Evolutionary conservation across 345 rosid species (phyloP).

Genomic region (Eucalyptus marginata): DNA sequence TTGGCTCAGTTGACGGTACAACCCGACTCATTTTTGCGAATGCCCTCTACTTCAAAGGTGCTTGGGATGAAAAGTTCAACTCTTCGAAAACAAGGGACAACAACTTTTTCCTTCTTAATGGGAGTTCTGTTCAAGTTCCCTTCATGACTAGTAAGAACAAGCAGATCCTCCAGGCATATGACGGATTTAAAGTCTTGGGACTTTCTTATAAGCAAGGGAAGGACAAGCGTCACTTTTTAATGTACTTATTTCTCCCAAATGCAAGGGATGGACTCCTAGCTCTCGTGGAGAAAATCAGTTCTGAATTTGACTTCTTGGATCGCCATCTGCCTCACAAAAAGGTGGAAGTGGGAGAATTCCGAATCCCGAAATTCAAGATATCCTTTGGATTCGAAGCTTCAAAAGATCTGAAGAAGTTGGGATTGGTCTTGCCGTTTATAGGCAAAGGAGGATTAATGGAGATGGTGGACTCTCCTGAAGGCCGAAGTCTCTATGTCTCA

Average conservation of each 20-base stretch:
- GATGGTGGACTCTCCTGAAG: constrained; percentile 3
- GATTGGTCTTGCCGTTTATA: neutral
- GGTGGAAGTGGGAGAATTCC: neutral
- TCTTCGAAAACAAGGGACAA: constrained; percentile 32
- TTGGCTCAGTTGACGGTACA: constrained; percentile 37
- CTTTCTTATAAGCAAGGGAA: constrained; percentile 67
- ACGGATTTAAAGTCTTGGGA: constrained; percentile 67
- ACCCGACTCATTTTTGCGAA: constrained; percentile 59
- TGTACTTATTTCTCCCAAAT: constrained; percentile 76
- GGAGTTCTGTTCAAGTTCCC: constrained; percentile 34
- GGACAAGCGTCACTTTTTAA: constrained; percentile 58
- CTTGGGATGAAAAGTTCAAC: constrained; percentile 67
- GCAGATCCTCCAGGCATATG: constrained; percentile 28
- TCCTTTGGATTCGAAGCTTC: constrained; percentile 3
- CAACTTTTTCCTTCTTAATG: constrained; percentile 56
- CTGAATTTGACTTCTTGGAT: neutral
- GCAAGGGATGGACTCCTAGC: constrained; percentile 1
- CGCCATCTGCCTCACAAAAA: neutral
- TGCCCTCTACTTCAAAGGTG: constrained; percentile 79
- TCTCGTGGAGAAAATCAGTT: neutral
- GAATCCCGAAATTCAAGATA: constrained; percentile 5
- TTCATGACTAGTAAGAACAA: constrained; percentile 78
- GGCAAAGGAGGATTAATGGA: neutral
- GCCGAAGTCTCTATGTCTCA: neutral
- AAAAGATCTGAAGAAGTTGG: neutral